Conservation (phyloP, 805 yeast species). For the Candida caryicola region DNA sequence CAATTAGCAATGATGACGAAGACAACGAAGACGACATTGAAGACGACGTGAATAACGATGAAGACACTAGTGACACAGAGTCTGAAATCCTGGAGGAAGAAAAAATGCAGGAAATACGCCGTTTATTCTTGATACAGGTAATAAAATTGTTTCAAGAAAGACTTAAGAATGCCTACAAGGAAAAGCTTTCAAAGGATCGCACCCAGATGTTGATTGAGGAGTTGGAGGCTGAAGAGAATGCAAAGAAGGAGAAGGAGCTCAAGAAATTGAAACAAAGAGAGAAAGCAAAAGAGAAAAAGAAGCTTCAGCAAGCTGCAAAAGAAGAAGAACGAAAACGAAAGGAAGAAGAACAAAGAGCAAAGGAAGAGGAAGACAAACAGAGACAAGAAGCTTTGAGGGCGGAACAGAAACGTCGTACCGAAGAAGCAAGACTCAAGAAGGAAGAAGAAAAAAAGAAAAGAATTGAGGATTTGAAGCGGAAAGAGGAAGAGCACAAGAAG, state of each 20-base stretch:
- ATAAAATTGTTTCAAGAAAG: conserved; percentile 74
- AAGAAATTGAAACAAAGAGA: conserved; percentile 65
- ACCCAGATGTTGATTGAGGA: conserved; percentile 61
- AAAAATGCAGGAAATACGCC: conserved; percentile 74
- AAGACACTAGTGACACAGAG: conserved; percentile 35
- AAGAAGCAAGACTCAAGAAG: conserved; percentile 35
- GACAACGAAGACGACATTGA: conserved; percentile 9
- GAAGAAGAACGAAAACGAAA: conserved; percentile 58
- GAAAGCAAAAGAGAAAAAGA: conserved; percentile 68
- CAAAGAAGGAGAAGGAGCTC: conserved; percentile 62
- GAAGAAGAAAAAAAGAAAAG: conserved; percentile 50
- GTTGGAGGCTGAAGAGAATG: conserved; percentile 64
- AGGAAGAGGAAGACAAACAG: conserved; percentile 29
- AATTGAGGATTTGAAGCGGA: conserved; percentile 33
- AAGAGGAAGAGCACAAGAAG: conserved; percentile 32
- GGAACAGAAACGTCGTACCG: conserved; percentile 39
- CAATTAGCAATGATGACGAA: conserved; percentile 3
- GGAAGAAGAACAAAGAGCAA: conserved; percentile 48
- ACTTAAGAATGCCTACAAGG: conserved; percentile 72
- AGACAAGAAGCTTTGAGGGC: conserved; percentile 34
- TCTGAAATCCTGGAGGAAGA: conserved; percentile 49
- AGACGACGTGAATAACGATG: conserved; percentile 44
- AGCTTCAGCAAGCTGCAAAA: conserved; percentile 56
- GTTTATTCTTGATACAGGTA: conserved; percentile 75
- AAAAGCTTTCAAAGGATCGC: conserved; percentile 74